Conservation (phyloP, 169 alveolate genomes). For the Plasmodium berghei region DNA sequence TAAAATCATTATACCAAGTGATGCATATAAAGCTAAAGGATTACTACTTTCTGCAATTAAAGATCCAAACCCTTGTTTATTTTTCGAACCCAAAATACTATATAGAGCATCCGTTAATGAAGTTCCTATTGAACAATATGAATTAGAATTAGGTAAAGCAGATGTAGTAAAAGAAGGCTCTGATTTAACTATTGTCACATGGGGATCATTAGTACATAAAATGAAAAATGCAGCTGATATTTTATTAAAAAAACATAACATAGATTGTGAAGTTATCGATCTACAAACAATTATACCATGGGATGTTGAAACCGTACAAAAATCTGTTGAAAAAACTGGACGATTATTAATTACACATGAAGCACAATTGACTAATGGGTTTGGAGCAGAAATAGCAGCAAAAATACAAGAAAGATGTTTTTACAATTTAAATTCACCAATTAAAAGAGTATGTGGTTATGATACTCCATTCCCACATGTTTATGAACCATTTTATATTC, state of each 20-base stretch:
- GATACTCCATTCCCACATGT: slow-evolving; percentile 98
- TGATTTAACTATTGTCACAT: slow-evolving; percentile 91
- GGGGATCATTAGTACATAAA: slow-evolving; percentile 90
- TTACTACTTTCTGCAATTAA: slow-evolving; percentile 88
- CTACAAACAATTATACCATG: slow-evolving; percentile 96
- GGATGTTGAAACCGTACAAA: slow-evolving; percentile 94
- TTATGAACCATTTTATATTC: slow-evolving; percentile 93
- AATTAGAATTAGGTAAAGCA: slow-evolving; percentile 94
- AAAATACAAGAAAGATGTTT: slow-evolving; percentile 94
- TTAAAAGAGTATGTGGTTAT: slow-evolving; percentile 95
- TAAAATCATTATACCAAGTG: slow-evolving; percentile 95
- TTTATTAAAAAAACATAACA: slow-evolving; percentile 90
- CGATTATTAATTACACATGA: slow-evolving; percentile 95
- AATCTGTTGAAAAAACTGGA: slow-evolving; percentile 95
- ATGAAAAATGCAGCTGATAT: slow-evolving; percentile 92
- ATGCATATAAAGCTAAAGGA: slow-evolving; percentile 97
- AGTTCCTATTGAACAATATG: slow-evolving; percentile 93
- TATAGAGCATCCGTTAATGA: slow-evolving; percentile 96
- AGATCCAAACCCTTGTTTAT: slow-evolving; percentile 94
- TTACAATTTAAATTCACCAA: slow-evolving; percentile 95
- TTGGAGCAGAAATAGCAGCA: slow-evolving; percentile 96
- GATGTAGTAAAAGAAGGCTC: slow-evolving; percentile 94
- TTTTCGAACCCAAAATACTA: slow-evolving; percentile 98
- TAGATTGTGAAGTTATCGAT: slow-evolving; percentile 94
- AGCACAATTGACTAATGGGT: slow-evolving; percentile 94